Conservation (phyloP, 371 early-diverging fungal species). For the Umbelopsis sp. region DNA sequence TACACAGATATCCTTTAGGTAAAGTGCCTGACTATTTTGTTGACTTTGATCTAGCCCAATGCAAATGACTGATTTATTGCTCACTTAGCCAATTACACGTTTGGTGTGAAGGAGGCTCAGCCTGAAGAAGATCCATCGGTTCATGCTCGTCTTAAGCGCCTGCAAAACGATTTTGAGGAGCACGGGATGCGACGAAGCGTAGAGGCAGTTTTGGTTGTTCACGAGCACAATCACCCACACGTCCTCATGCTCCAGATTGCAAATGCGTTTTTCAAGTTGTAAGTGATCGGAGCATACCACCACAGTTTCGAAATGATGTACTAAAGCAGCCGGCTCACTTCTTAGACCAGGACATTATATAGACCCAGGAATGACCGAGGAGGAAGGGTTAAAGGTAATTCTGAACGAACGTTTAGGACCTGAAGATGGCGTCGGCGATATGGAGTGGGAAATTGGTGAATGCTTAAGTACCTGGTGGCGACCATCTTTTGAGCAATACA, state of each 20-base stretch:
- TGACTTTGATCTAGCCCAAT: background rate
- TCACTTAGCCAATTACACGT: constrained; percentile 61
- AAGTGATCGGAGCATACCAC: constrained; percentile 21
- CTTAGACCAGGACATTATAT: constrained; percentile 76
- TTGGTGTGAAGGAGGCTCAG: constrained; percentile 78
- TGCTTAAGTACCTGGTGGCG: constrained; percentile 78
- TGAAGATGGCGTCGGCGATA: constrained; percentile 34
- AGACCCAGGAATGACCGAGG: constrained; percentile 73
- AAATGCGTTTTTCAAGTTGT: constrained; percentile 78
- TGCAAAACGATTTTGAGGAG: constrained; percentile 67
- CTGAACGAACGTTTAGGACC: constrained; percentile 60
- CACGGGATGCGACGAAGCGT: constrained; percentile 75
- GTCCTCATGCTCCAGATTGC: constrained; percentile 80
- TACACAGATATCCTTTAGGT: constrained; percentile 30
- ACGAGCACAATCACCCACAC: constrained; percentile 85
- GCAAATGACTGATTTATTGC: background rate
- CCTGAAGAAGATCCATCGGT: constrained; percentile 78
- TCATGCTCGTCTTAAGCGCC: constrained; percentile 61
- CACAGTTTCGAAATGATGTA: background rate
- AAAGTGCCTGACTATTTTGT: background rate
- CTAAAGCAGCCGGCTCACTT: background rate
- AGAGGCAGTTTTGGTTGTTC: constrained; percentile 78
- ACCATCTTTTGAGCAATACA: constrained; percentile 77
- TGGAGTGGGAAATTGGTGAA: constrained; percentile 77
- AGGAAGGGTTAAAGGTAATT: constrained; percentile 67